These are phyloP conservation scores for Escallonia herrerae DNA, from an alignment of 129 eudicot genomes.

Conservation along the genomic window DNA sequence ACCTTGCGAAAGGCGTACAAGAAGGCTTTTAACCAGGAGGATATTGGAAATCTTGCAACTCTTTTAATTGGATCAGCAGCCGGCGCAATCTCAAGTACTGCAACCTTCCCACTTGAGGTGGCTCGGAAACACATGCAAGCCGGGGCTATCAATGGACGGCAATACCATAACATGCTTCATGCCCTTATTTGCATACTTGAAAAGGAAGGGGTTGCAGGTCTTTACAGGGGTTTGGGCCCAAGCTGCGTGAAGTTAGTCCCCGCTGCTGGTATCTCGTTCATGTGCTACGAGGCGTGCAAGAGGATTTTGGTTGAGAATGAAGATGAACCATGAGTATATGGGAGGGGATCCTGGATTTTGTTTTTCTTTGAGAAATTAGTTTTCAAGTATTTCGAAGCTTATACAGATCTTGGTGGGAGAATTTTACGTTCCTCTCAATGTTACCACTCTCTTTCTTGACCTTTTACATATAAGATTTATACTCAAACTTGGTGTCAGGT, in stretches of 20 bases:
- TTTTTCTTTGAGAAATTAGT: too few species aligned
- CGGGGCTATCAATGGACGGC: conserved; percentile 71
- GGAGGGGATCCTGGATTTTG: too few species aligned
- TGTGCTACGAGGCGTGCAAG: conserved; percentile 95
- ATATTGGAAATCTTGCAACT: conserved; percentile 70
- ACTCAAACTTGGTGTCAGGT: too few species aligned
- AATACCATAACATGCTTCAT: conserved; percentile 70
- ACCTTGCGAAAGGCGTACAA: conserved; percentile 66
- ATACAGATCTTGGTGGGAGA: not conserved
- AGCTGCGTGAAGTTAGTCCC: conserved; percentile 83
- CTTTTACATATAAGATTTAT: too few species aligned
- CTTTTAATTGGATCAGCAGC: conserved; percentile 80
- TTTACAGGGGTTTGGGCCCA: conserved; percentile 78
- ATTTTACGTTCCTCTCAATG: not conserved
- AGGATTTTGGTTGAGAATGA: conserved; percentile 75
- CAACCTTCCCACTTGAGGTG: conserved; percentile 87
- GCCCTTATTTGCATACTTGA: conserved; percentile 71
- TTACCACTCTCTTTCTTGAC: too few species aligned
- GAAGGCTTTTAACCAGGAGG: conserved; percentile 44
- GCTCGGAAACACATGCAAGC: conserved; percentile 96
- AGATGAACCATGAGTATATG: conserved; percentile 38
- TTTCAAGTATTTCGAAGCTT: not conserved
- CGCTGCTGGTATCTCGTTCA: conserved; percentile 90
- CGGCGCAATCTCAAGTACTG: conserved; percentile 77
- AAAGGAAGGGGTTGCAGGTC: conserved; percentile 66